Percentiles rank a stretch among this genome's conserved stretches.
Conservation (phyloP, 2,329 filamentous ascomycete species). For the Aschersonia sp. region DNA sequence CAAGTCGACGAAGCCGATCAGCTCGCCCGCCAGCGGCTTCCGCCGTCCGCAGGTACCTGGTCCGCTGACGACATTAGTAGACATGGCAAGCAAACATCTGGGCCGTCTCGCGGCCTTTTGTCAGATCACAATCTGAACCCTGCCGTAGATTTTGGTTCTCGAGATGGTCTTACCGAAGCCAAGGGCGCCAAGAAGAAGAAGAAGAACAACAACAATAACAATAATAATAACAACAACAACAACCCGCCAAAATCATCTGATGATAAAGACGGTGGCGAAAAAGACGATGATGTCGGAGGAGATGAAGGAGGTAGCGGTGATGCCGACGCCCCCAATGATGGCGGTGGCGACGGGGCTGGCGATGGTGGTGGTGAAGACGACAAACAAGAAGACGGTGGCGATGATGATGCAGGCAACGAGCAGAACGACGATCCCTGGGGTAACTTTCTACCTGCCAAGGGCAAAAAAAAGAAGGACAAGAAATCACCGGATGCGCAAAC, state of each 20-base stretch:
- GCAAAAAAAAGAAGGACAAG: constrained; percentile 26
- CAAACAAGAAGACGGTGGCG: constrained; percentile 1
- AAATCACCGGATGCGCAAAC: constrained; percentile 10
- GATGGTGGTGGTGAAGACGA: neutral
- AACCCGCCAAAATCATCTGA: neutral
- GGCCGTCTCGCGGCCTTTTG: constrained; percentile 5
- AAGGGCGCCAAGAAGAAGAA: constrained; percentile 10
- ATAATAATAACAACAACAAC: constrained; percentile 4
- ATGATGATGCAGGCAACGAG: constrained; percentile 2
- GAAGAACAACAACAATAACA: constrained; percentile 1
- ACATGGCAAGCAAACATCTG: neutral
- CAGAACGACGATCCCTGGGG: constrained; percentile 13
- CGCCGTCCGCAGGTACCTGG: neutral
- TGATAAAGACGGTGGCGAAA: constrained; percentile 1
- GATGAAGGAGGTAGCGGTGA: constrained; percentile 2
- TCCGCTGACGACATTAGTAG: neutral
- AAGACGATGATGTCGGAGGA: constrained; percentile 4
- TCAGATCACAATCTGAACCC: constrained; percentile 10
- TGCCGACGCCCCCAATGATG: constrained; percentile 1
- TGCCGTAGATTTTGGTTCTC: constrained; percentile 8
- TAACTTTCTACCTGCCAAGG: constrained; percentile 10
- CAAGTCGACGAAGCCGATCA: constrained; percentile 1
- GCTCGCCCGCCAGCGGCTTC: constrained; percentile 4
- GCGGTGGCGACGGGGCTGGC: constrained; percentile 3
- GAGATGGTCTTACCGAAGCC: constrained; percentile 6